Evolutionary conservation across 1,284 basidiomycete genomes (phyloP).

Genomic region (Apiotrichum montevideense): DNA sequence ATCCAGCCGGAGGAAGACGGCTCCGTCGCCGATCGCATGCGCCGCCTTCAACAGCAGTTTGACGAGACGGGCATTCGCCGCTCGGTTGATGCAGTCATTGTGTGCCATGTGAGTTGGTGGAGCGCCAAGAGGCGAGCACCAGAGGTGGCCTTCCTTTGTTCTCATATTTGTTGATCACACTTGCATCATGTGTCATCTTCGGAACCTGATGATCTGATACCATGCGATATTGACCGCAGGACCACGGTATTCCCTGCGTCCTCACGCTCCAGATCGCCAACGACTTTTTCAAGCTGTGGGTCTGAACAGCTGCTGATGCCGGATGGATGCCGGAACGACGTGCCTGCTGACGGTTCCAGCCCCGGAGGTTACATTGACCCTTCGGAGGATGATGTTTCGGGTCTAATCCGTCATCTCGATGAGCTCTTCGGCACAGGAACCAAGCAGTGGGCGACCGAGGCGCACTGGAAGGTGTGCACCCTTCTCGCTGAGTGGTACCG

Average conservation of each 20-base stretch:
- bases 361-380: slow-evolving; percentile 98
- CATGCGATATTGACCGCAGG: slow-evolving; percentile 35
- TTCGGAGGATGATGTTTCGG: slow-evolving; percentile 84
- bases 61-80: slow-evolving; percentile 91
- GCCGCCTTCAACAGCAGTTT: slow-evolving; percentile 90
- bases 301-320: slow-evolving; percentile 24
- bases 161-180: no score
- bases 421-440: slow-evolving; percentile 67
- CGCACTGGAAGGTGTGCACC: slow-evolving; percentile 81
- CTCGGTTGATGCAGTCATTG: slow-evolving; percentile 91
- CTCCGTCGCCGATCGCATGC: slow-evolving; percentile 80
- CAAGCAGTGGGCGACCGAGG: slow-evolving; percentile 50
- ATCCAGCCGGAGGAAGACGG: slow-evolving; percentile 94
- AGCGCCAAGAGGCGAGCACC: no score
- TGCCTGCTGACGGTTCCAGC: slow-evolving; percentile 47
- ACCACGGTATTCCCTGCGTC: slow-evolving; percentile 89
- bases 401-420: slow-evolving; percentile 79
- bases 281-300: slow-evolving; percentile 95
- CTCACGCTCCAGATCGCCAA: slow-evolving; percentile 98
- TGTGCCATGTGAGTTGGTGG: slow-evolving; percentile 63
- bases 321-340: background rate
- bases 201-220: no score
- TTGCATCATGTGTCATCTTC: no score
- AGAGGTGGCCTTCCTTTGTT: no score
- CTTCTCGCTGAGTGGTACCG: slow-evolving; percentile 95